Conservation (phyloP, 129 eudicot genomes). For the Calendula officinalis region DNA sequence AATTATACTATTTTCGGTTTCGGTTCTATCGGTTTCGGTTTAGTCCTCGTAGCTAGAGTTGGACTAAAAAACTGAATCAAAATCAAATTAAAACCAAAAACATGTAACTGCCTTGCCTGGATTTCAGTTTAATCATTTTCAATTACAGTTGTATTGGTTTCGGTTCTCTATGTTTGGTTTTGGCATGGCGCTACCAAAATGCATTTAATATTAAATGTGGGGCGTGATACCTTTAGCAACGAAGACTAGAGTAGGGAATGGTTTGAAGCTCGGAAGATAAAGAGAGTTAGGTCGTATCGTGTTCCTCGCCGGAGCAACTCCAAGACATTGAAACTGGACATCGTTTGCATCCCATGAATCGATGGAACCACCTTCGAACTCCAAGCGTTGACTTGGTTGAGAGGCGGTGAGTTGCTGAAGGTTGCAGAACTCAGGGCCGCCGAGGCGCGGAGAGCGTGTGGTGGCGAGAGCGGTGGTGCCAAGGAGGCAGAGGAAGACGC, state of each 20-base stretch:
- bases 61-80: too few species aligned
- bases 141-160: too few species aligned
- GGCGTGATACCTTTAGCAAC: conserved; percentile 44
- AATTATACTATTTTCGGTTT: background rate
- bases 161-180: too few species aligned
- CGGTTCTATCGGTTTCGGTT: too few species aligned
- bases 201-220: too few species aligned
- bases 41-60: too few species aligned
- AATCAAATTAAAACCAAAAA: too few species aligned
- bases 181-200: too few species aligned
- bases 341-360: conserved; percentile 60
- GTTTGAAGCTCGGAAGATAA: conserved; percentile 59
- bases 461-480: conserved; percentile 38
- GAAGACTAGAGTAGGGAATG: conserved; percentile 62
- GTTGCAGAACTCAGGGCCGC: conserved; percentile 51
- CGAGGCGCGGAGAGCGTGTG: conserved; percentile 38
- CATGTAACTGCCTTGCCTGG: too few species aligned
- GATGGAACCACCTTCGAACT: conserved; percentile 61
- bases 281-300: conserved; percentile 52
- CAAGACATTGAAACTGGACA: conserved; percentile 65
- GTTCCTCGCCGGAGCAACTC: conserved; percentile 44
- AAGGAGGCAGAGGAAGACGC: conserved; percentile 44
- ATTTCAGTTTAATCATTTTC: too few species aligned
- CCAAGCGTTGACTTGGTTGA: conserved; percentile 45
- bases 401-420: conserved; percentile 40